These are phyloP conservation scores for Sclerotiophoma versabilis DNA, from an alignment of 2,329 filamentous ascomycete genomes.

Conservation along the genomic window DNA sequence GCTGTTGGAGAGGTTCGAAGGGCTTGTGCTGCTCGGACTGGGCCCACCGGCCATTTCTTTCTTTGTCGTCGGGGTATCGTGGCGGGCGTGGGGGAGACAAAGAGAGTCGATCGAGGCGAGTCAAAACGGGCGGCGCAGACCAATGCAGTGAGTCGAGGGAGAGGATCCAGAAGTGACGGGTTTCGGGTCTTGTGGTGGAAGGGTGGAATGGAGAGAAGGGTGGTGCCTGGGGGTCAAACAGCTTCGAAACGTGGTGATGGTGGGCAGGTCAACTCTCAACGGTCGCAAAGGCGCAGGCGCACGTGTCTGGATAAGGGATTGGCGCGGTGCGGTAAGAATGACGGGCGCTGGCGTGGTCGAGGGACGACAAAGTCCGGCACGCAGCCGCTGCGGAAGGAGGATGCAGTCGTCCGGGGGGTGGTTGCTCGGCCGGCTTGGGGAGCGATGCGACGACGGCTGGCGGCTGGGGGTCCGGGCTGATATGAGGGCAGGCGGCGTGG, in stretches of 20 bases:
- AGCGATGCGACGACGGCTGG: constrained; percentile 19
- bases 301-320: constrained; percentile 30
- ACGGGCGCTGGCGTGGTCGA: constrained; percentile 16
- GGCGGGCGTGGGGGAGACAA: constrained; percentile 40
- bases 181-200: constrained; percentile 24
- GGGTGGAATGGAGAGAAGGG: constrained; percentile 24
- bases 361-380: constrained; percentile 9
- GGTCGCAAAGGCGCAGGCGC: constrained; percentile 10
- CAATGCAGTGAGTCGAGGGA: constrained; percentile 22
- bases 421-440: constrained; percentile 15
- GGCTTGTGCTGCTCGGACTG: constrained; percentile 52
- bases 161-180: constrained; percentile 29
- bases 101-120: constrained; percentile 30
- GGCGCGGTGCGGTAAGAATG: constrained; percentile 29
- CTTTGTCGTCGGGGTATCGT: constrained; percentile 43
- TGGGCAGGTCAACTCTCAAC: constrained; percentile 17
- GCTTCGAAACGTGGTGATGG: constrained; percentile 47
- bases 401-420: constrained; percentile 23
- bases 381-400: constrained; percentile 20
- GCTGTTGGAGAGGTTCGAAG: constrained; percentile 50
- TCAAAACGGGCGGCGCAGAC: constrained; percentile 28
- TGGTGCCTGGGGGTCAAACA: constrained; percentile 38
- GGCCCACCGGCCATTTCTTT: constrained; percentile 50
- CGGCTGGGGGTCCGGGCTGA: constrained; percentile 26
- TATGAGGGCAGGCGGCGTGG: constrained; percentile 26